Evolutionary conservation across 805 yeast species (phyloP).

Genomic region (Brettanomyces sp.): DNA sequence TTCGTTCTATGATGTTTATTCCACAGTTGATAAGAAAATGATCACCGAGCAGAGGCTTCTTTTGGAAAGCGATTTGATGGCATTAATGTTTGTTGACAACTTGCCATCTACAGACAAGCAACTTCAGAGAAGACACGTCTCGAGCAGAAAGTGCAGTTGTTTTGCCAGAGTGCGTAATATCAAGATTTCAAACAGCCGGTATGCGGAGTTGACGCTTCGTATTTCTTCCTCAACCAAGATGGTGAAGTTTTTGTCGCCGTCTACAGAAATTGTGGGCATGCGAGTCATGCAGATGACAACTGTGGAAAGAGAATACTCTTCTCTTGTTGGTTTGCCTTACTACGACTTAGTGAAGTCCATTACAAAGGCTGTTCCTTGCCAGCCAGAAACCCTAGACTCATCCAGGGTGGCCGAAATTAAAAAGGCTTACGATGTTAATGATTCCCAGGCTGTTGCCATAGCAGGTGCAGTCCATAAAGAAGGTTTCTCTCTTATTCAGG

Average conservation of each 20-base stretch:
- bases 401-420: slow-evolving; percentile 35
- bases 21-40: slow-evolving; percentile 48
- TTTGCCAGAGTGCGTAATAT: slow-evolving; percentile 74
- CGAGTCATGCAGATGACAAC: slow-evolving; percentile 83
- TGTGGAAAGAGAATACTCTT: slow-evolving; percentile 83
- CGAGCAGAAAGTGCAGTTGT: slow-evolving; percentile 38
- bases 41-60: slow-evolving; percentile 41
- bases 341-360: slow-evolving; percentile 70
- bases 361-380: slow-evolving; percentile 53
- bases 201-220: slow-evolving; percentile 65
- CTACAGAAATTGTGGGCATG: slow-evolving; percentile 56
- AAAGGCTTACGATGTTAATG: slow-evolving; percentile 52
- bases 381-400: slow-evolving; percentile 26
- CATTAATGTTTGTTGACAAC: slow-evolving; percentile 45
- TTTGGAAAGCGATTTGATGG: slow-evolving; percentile 70
- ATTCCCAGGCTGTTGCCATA: slow-evolving; percentile 88
- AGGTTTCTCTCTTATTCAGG: slow-evolving; percentile 91
- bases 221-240: slow-evolving; percentile 46
- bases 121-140: slow-evolving; percentile 11
- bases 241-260: slow-evolving; percentile 50
- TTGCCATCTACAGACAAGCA: slow-evolving; percentile 21
- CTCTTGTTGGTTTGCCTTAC: slow-evolving; percentile 72
- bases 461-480: slow-evolving; percentile 53
- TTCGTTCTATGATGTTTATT: slow-evolving; percentile 79
- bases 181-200: slow-evolving; percentile 55